A percentile compares a stretch with the other conserved stretches of the same genome.
Evolutionary conservation across 2,329 filamentous ascomycete genomes (phyloP).

Genomic region (Phaeosphaeria sp.): DNA sequence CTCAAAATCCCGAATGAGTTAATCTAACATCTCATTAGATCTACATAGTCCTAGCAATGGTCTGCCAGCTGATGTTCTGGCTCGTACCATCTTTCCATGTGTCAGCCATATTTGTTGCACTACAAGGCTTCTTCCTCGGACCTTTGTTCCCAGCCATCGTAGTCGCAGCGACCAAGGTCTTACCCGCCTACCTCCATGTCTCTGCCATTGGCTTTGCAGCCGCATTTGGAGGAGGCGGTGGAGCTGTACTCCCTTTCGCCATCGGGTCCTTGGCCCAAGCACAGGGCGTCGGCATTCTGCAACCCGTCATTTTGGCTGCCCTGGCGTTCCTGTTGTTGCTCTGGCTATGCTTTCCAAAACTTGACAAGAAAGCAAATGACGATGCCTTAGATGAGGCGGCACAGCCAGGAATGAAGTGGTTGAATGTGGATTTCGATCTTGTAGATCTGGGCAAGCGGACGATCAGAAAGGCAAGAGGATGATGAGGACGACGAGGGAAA

Average conservation of each 20-base stretch:
- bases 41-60: conserved; percentile 69
- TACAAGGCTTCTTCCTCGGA: conserved; percentile 79
- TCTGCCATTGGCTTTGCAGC: conserved; percentile 78
- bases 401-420: conserved; percentile 12
- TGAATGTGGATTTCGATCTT: conserved; percentile 30
- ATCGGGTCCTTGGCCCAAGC: conserved; percentile 70
- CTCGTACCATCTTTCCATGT: conserved; percentile 75
- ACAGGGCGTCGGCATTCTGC: conserved; percentile 62
- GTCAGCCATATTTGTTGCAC: conserved; percentile 70
- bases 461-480: conserved; percentile 9
- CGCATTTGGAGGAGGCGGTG: conserved; percentile 75
- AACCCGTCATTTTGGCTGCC: conserved; percentile 63
- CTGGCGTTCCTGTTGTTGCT: conserved; percentile 56
- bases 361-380: conserved; percentile 15
- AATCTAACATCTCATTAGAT: conserved; percentile 45
- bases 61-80: conserved; percentile 75
- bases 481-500: no score
- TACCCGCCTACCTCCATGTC: conserved; percentile 77
- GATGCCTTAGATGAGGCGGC: background rate
- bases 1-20: background rate
- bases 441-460: conserved; percentile 23
- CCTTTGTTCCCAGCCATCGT: conserved; percentile 78
- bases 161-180: conserved; percentile 72
- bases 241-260: conserved; percentile 67
- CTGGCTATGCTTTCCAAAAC: conserved; percentile 52